These are phyloP conservation scores for Pythium diclinum DNA, from an alignment of 352 stramenopile genomes.

Conservation along the genomic window DNA sequence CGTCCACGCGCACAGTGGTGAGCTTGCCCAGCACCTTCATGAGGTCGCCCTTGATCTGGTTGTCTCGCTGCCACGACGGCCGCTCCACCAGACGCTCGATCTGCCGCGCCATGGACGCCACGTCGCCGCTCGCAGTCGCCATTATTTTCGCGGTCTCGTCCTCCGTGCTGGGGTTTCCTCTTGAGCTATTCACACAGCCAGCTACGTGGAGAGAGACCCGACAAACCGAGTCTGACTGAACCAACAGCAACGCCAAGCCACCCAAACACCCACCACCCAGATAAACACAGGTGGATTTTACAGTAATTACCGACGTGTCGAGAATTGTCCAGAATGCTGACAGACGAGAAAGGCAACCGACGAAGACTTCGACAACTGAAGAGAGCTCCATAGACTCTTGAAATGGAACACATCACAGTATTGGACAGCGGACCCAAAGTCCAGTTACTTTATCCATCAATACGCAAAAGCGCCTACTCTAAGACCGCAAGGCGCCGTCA, in stretches of 20 bases:
- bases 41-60: conserved; percentile 55
- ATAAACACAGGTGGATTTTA: neutral
- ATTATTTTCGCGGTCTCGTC: conserved; percentile 17
- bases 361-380: too few relatives aligned
- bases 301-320: neutral
- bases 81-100: conserved; percentile 64
- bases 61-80: conserved; percentile 63
- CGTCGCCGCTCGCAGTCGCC: conserved; percentile 41
- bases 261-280: conserved; percentile 1
- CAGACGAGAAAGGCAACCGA: neutral
- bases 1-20: conserved; percentile 74
- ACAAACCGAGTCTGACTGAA: neutral
- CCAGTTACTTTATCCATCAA: too few relatives aligned
- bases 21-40: conserved; percentile 67
- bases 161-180: neutral
- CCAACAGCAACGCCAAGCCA: neutral
- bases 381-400: too few relatives aligned
- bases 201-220: conserved; percentile 2
- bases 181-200: neutral
- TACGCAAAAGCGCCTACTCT: neutral
- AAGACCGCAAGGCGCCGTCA: neutral
- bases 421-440: too few relatives aligned
- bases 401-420: too few relatives aligned
- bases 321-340: neutral
- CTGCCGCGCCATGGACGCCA: conserved; percentile 63